Percentiles rank a stretch among this genome's conserved stretches.
Conservation (phyloP, 768 basidiomycete genomes). For the Pulveroboletus sp. region DNA sequence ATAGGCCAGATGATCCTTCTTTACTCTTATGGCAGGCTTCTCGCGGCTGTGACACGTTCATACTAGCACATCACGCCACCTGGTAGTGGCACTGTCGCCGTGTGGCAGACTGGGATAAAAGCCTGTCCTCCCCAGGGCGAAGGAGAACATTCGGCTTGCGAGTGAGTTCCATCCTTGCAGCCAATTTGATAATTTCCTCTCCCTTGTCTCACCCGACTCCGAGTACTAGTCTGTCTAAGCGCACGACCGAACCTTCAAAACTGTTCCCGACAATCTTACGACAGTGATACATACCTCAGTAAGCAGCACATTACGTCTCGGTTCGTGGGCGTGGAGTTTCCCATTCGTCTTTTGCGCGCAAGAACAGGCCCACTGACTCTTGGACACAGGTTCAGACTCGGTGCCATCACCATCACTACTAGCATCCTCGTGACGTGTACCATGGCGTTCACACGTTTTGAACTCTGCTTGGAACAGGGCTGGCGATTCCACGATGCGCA, state of each 20-base stretch:
- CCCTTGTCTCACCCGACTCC: not conserved
- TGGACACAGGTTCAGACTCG: not conserved
- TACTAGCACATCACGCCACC: constrained; percentile 24
- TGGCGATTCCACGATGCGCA: constrained; percentile 20
- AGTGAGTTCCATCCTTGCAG: constrained; percentile 8
- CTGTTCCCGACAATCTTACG: not conserved
- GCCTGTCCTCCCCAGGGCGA: not conserved
- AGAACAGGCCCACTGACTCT: constrained; percentile 1
- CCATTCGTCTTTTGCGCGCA: not conserved
- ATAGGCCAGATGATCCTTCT: constrained; percentile 7
- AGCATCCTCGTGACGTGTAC: not conserved
- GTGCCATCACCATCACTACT: not conserved
- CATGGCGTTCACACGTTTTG: constrained; percentile 26
- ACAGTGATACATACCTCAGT: not conserved
- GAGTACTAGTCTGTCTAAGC: no score
- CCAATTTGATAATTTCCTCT: constrained; percentile 6
- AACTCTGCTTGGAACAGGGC: constrained; percentile 16
- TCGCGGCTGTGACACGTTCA: constrained; percentile 23
- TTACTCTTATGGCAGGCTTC: constrained; percentile 18
- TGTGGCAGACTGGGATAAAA: constrained; percentile 26
- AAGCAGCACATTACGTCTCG: not conserved
- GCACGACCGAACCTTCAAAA: not conserved
- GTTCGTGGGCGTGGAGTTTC: not conserved
- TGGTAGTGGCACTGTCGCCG: constrained; percentile 26
- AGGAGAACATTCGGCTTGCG: constrained; percentile 4